Base-by-base conservation (phyloP, 2,329 filamentous ascomycete genomes). In the Calycina marina region DNA sequence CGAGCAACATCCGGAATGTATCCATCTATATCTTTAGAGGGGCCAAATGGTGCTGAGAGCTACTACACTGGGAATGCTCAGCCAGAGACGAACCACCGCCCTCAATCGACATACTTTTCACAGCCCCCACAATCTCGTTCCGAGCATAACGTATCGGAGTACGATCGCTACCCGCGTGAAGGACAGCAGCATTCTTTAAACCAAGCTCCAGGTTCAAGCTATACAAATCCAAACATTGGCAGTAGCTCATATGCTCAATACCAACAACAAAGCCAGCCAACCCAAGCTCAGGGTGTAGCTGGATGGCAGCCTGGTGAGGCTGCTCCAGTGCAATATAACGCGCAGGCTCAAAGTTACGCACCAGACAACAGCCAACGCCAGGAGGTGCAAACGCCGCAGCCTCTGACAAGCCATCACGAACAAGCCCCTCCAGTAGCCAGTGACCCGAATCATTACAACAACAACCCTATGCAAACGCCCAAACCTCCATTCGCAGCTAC, bases 11-110 rank as follows among this genome's bases (percentile, higher is more conserved):
- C 63, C 13, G 64, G 65, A 32, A 67, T 80, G 10, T 93, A 93
- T 51, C 78, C 84, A 6, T 69, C 72, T 4, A 67, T 92, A 34
- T 63, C 73, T 14, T 56, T 69, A 5, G 65, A 65, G 38, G 56
- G 61, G 8, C 56, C 66, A 9, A 56, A 48, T 39, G 52, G 48
- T 14, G 73, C 75, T 6, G 86, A 94, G 51, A 88, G 65, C 55
- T 94, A 80, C 53, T 94, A 94, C 53, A 81, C 73, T 10, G 72
- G 72, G 20, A 78, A 76, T 43, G 60, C 69, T 25, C 61, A 56
- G 30, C 53, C 56, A 42, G 61, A 54, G 63, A 49, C 62, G 4
- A 67, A 69, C 40, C 56, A 53, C 8, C 51, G 60, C 28, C 61
- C 63, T 8, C 67, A 68, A 32, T 60, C 63, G 12, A 55, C 60